Percentiles rank a stretch among this genome's conserved stretches.
Evolutionary conservation across 805 yeast genomes (phyloP).

Genomic region (Pichia nanzhaoensis): DNA sequence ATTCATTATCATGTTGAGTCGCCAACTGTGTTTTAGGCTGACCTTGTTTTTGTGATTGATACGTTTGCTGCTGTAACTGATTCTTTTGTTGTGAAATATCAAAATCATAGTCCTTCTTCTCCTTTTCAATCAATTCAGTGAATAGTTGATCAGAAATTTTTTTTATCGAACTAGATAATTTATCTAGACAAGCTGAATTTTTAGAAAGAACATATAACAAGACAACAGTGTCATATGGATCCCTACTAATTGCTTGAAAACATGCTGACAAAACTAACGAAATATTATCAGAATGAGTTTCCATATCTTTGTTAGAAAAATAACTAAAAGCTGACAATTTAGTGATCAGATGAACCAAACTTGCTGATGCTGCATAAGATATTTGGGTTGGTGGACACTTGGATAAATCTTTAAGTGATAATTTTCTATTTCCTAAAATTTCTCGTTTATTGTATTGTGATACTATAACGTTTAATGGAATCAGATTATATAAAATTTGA

Average conservation of each 20-base stretch:
- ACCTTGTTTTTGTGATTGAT: conserved; percentile 2
- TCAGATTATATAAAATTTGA: conserved; percentile 55
- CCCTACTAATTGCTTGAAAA: conserved; percentile 44
- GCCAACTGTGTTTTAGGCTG: not conserved
- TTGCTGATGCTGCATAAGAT: conserved; percentile 44
- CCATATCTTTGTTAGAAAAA: conserved; percentile 27
- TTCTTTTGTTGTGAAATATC: not conserved
- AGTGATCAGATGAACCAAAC: conserved; percentile 38
- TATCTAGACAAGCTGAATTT: conserved; percentile 34
- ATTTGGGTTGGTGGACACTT: conserved; percentile 29
- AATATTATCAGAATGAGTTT: conserved; percentile 46
- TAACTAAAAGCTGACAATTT: conserved; percentile 33
- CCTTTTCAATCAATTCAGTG: conserved; percentile 9
- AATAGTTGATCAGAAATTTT: conserved; percentile 24
- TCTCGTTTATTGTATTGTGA: conserved; percentile 4
- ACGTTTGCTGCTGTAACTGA: not conserved
- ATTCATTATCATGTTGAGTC: conserved; percentile 1
- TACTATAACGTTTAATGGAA: conserved; percentile 32
- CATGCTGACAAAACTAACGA: conserved; percentile 54
- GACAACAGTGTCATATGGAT: conserved; percentile 47
- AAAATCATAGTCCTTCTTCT: conserved; percentile 6
- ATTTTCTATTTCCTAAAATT: conserved; percentile 16
- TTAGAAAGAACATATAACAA: conserved; percentile 44
- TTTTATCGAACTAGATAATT: conserved; percentile 31
- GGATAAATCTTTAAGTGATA: conserved; percentile 11